A percentile compares a stretch with the other conserved stretches of the same genome.
Conservation (phyloP, 345 rosid species). For the Xanthoceras sorbifolium region DNA sequence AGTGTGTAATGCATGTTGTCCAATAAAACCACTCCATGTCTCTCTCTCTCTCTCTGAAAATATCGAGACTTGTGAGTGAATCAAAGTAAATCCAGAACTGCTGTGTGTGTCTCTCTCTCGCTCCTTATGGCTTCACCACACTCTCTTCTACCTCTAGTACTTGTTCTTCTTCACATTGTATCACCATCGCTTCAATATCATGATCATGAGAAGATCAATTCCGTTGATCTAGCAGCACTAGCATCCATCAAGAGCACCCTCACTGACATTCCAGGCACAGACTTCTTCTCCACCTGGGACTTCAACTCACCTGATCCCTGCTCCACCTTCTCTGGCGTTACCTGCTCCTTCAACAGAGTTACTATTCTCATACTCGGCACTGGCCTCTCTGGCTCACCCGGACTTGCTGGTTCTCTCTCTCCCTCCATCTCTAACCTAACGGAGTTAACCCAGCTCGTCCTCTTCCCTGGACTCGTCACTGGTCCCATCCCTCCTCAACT, state of each 20-base stretch:
- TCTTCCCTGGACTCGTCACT: slow-evolving; percentile 77
- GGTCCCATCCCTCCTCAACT: slow-evolving; percentile 78
- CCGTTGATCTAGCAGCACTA: slow-evolving; percentile 48
- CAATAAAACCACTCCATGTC: slow-evolving; percentile 9
- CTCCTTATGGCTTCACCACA: slow-evolving; percentile 13
- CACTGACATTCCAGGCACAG: slow-evolving; percentile 60
- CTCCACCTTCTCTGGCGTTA: slow-evolving; percentile 62
- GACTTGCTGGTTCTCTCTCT: slow-evolving; percentile 78
- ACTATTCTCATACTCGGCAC: slow-evolving; percentile 55
- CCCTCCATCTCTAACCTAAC: slow-evolving; percentile 61
- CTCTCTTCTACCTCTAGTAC: slow-evolving; percentile 2
- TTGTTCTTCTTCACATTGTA: slow-evolving; percentile 16
- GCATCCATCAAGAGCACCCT: slow-evolving; percentile 52
- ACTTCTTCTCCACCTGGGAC: slow-evolving; percentile 71
- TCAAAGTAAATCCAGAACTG: background rate
- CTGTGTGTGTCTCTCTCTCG: background rate
- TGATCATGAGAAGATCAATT: slow-evolving; percentile 10
- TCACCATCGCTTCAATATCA: slow-evolving; percentile 14
- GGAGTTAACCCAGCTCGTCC: slow-evolving; percentile 65
- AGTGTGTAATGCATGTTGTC: background rate
- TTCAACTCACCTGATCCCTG: slow-evolving; percentile 57
- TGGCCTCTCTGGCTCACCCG: slow-evolving; percentile 46
- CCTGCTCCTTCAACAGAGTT: slow-evolving; percentile 52
- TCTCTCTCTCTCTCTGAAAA: slow-evolving; percentile 23
- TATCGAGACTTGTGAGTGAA: background rate